These are phyloP conservation scores for Cladosporium velox DNA, from an alignment of 2,329 filamentous ascomycete genomes.

Conservation along the genomic window DNA sequence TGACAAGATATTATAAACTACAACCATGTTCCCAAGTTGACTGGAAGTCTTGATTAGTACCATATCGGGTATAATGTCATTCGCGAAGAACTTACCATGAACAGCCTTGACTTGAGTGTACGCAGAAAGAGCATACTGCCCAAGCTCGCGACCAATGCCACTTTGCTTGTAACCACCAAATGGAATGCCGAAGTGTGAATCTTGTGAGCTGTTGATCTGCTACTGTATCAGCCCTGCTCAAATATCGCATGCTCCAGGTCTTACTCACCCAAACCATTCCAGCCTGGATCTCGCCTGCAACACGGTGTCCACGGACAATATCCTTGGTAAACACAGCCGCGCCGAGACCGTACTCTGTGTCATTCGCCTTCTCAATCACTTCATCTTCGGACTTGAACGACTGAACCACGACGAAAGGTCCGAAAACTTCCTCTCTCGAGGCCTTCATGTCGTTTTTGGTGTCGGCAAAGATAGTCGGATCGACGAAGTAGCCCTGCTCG, in stretches of 20 bases:
- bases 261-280: conserved; percentile 51
- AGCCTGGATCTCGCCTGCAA: conserved; percentile 44
- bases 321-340: conserved; percentile 46
- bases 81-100: conserved; percentile 59
- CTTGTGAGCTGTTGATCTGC: conserved; percentile 44
- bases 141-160: conserved; percentile 54
- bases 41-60: conserved; percentile 29
- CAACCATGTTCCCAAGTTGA: conserved; percentile 50
- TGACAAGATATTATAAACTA: conserved; percentile 27
- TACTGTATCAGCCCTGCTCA: conserved; percentile 23
- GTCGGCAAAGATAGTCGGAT: conserved; percentile 60
- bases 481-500: conserved; percentile 64
- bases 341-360: conserved; percentile 46
- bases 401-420: conserved; percentile 62
- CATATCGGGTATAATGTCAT: conserved; percentile 53
- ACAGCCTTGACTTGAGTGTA: conserved; percentile 28
- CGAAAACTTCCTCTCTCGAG: conserved; percentile 64
- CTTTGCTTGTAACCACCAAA: conserved; percentile 63
- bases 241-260: conserved; percentile 42
- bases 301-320: conserved; percentile 44
- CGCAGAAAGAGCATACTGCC: conserved; percentile 24
- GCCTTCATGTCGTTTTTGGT: conserved; percentile 60
- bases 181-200: conserved; percentile 49
- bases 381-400: conserved; percentile 48
- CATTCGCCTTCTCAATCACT: conserved; percentile 49